These are phyloP conservation scores for Quercus glauca DNA, from an alignment of 306 rosid genomes.

Conservation along the genomic window DNA sequence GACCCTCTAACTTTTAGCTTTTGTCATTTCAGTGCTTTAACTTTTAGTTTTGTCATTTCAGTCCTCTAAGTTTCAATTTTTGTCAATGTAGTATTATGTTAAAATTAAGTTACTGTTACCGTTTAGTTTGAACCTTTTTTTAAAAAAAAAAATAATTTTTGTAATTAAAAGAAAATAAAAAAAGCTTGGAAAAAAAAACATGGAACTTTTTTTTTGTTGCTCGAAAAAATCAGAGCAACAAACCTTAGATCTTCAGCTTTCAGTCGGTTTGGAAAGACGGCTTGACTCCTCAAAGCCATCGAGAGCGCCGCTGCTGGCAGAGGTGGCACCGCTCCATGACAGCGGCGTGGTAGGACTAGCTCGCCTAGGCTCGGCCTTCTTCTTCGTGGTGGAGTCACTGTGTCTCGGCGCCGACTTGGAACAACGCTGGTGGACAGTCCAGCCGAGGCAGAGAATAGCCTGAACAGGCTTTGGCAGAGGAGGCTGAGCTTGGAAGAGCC, in stretches of 20 bases:
- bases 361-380: slow-evolving; percentile 29
- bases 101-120: too few species aligned
- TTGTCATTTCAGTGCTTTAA: too few species aligned
- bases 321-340: slow-evolving; percentile 68
- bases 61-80: too few species aligned
- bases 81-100: too few species aligned
- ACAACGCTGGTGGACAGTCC: slow-evolving; percentile 64
- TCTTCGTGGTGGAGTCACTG: neutral
- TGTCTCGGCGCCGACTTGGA: slow-evolving; percentile 40
- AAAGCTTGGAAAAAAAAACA: too few species aligned
- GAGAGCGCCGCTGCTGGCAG: slow-evolving; percentile 40
- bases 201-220: too few species aligned
- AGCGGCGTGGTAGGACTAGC: slow-evolving; percentile 92
- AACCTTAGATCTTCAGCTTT: slow-evolving; percentile 49
- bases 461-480: neutral
- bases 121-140: too few species aligned
- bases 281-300: slow-evolving; percentile 25
- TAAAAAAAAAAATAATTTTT: too few species aligned
- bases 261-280: too few species aligned
- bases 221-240: neutral
- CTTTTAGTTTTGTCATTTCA: too few species aligned
- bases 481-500: slow-evolving; percentile 21
- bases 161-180: too few species aligned
- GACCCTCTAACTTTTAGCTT: too few species aligned
- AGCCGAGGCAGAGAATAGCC: slow-evolving; percentile 21